Evolutionary conservation across 345 rosid genomes (phyloP), one percentile per base, ranked within the genome.

Genomic region (Luvunga scandens): DNA sequence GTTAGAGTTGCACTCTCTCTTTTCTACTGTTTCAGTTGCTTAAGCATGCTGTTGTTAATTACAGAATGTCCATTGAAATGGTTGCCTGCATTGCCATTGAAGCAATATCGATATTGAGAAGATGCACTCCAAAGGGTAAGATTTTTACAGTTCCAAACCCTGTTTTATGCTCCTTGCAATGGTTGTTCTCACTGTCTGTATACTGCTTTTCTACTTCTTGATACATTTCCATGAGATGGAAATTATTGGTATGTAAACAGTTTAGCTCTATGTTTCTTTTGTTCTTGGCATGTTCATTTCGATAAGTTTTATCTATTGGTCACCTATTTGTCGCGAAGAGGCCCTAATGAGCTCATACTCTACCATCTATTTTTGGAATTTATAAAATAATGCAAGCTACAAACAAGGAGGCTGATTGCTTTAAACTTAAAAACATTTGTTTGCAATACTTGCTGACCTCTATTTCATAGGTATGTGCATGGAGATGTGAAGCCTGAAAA

Each of bases 401-500:
- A 31, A 66, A 66, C 28, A 25, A 67, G 28, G 33, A 12, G 13
- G 7, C 33, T 28, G 66, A n/a, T 60, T 9, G 65, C 48, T 12
- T 19, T 4, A 25, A 28, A 55, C 66, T 31, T 45, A 59, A 71
- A 45, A 55, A 18, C 45, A 30, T 39, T 36, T 72, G 64, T 75
- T 55, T 75, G 48, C 67, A 22, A 65, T 64, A 27, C 50, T 34
- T 18, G 30, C 30, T 60, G 33, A 63, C 69, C 31, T 28, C 42
- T 19, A 31, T 56, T 69, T 56, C 28, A 80, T 82, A 91, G 95
- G 62, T 91, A 87, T 81, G 91, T 91, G 74, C 95, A 91, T 81
- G 95, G 95, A 39, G 95, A 91, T 83, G 91, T 91, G 38, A 91
- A 91, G 91, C 95, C 95, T 22, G 95, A 91, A 82, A 91, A 91